Conservation (phyloP, 768 basidiomycete species). For the Ramaria rubella region DNA sequence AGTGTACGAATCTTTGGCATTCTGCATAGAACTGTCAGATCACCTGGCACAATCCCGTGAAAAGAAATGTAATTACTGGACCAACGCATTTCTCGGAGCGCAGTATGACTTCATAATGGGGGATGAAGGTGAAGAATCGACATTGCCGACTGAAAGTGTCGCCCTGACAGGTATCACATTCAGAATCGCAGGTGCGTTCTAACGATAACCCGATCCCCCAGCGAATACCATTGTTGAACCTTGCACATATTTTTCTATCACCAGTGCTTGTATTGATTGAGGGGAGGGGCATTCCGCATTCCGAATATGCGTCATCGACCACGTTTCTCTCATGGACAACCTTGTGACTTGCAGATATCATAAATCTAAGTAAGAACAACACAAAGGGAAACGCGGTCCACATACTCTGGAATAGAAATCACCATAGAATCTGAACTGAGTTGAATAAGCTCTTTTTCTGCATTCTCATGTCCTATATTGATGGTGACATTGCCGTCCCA, state of each 20-base stretch:
- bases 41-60: too few species aligned
- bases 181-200: conserved; percentile 72
- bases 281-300: conserved; percentile 6
- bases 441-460: conserved; percentile 74
- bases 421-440: conserved; percentile 73
- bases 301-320: background rate
- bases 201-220: conserved; percentile 80
- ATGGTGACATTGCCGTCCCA: conserved; percentile 75
- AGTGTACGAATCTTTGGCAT: conserved; percentile 64
- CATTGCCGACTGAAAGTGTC: conserved; percentile 69
- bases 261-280: conserved; percentile 22
- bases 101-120: conserved; percentile 71
- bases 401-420: conserved; percentile 82
- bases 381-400: conserved; percentile 7
- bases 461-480: conserved; percentile 61
- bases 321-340: background rate
- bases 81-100: too few species aligned
- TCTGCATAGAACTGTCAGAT: conserved; percentile 30
- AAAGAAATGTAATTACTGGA: too few species aligned
- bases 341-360: background rate
- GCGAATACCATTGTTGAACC: conserved; percentile 74
- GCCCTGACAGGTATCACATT: conserved; percentile 57
- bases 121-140: conserved; percentile 70
- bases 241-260: conserved; percentile 67
- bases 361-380: conserved; percentile 3